phyloP scores from a whole-genome alignment of 768 basidiomycete genomes.

The Pleurotus tuber-regium region DNA sequence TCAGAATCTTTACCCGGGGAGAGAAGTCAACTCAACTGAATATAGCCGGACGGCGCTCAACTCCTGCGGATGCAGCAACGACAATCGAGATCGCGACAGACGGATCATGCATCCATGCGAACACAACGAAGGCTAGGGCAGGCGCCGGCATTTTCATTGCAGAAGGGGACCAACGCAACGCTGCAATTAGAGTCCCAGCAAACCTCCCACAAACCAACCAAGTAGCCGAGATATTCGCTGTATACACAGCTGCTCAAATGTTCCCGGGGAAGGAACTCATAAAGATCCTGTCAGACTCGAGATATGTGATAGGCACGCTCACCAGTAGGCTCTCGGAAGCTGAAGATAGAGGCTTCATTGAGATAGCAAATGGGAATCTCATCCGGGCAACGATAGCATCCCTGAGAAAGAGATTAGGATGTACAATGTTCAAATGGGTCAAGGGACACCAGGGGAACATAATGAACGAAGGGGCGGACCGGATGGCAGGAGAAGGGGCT shows the following conservation, averaged over 20 bases:
- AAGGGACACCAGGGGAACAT: conserved; percentile 20
- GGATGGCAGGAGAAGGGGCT: conserved; percentile 17
- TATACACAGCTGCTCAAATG: conserved; percentile 8
- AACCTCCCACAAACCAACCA: conserved; percentile 20
- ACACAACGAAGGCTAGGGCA: neutral
- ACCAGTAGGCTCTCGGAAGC: conserved; percentile 16
- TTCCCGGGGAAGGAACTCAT: conserved; percentile 5
- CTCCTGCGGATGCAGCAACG: neutral
- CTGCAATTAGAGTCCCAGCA: conserved; percentile 10
- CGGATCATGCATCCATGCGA: neutral
- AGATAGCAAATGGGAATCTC: conserved; percentile 13
- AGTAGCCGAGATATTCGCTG: conserved; percentile 16
- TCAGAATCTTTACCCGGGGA: conserved; percentile 4
- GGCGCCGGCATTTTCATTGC: neutral
- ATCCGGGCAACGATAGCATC: conserved; percentile 5
- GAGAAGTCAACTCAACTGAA: neutral
- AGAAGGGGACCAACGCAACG: conserved; percentile 15
- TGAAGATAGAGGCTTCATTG: conserved; percentile 28
- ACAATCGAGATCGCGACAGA: conserved; percentile 1
- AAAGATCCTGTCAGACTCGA: conserved; percentile 20
- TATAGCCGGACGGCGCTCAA: neutral
- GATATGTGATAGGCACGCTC: conserved; percentile 19
- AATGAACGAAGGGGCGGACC: conserved; percentile 22
- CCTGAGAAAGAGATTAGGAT: conserved; percentile 13
- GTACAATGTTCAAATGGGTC: conserved; percentile 21